Evolutionary conservation across 306 rosid species (phyloP).

Genomic region (Cajanus cajan): DNA sequence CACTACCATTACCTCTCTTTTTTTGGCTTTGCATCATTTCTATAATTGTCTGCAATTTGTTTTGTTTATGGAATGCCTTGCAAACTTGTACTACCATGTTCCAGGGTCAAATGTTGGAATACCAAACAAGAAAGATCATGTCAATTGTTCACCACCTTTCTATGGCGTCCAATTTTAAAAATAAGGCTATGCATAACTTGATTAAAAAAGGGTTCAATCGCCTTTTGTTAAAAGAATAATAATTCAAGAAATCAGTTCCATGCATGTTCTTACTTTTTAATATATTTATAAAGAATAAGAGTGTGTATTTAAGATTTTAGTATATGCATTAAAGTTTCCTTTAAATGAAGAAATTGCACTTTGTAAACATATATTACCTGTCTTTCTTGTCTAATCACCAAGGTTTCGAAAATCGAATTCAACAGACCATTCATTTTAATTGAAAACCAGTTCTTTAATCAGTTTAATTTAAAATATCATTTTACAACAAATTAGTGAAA

Average conservation of each 20-base stretch:
- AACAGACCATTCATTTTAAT: too few relatives aligned
- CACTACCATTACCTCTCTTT: neutral
- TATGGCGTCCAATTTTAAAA: neutral
- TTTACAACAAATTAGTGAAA: too few relatives aligned
- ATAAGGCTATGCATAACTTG: neutral
- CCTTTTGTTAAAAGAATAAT: neutral
- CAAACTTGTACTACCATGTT: neutral
- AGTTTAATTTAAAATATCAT: too few relatives aligned
- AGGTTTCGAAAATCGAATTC: too few relatives aligned
- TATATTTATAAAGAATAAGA: neutral
- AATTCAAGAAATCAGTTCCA: neutral
- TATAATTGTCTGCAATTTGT: neutral
- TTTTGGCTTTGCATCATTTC: neutral
- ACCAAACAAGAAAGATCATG: constrained; percentile 40
- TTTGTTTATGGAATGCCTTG: neutral
- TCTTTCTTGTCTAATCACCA: neutral
- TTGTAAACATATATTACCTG: neutral
- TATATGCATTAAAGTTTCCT: neutral
- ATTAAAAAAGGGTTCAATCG: too few relatives aligned
- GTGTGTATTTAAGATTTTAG: neutral
- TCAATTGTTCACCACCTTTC: neutral
- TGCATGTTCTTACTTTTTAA: neutral
- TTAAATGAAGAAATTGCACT: neutral
- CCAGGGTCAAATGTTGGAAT: constrained; percentile 41
- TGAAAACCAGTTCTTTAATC: too few relatives aligned